Evolutionary conservation across 2,329 filamentous ascomycete genomes (phyloP), one percentile per base, ranked within the genome.

Genomic region (Sporothrix luriei): DNA sequence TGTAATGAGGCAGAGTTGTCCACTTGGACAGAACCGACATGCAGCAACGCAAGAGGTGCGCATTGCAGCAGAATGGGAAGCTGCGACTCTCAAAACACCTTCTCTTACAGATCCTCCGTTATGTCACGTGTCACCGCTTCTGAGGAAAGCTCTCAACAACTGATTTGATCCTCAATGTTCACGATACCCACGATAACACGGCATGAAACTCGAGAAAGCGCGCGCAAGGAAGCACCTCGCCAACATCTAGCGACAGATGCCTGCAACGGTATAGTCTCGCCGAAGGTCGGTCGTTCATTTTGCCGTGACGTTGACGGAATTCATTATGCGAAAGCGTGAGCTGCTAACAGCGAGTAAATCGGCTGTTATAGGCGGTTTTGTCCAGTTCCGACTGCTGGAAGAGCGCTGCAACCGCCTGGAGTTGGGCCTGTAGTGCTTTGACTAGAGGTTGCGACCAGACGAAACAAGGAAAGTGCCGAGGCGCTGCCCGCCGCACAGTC

Each of bases 281-380:
- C 68, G 68, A 69, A 49, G 29, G 59, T 65, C 68, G 68, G 68
- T 51, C 38, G 14, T 46, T 55, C 40, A 10, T 33, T 38, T 57
- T 57, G 19, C 40, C 49, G 48, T 48, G 57, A 33, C 38, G 38
- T n/a, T 24, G 57, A 38, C 57, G 57, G 57, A 62, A 62, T 62
- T 26, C 38, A 21, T 46, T 62, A 46, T 26, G 57, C 57, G 57
- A n/a, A 57, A 26, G 38, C 55, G 24, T 14, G n/a, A 62, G 55
- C 13, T 21, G n/a, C 4, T 24, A 40, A 19, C 24, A 26, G 38
- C n/a, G 33, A 24, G 33, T 24, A 14, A 33, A 16, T 43, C 11
- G 40, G 40, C 9, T 43, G 14, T 43, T 43, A 4, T 43, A 43
- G 40, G 40, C 14, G 1, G 6, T 38, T 38, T 38, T 2, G 55